Conservation (phyloP, 176 grass and related monocot genomes). For the Avena atlantica region DNA sequence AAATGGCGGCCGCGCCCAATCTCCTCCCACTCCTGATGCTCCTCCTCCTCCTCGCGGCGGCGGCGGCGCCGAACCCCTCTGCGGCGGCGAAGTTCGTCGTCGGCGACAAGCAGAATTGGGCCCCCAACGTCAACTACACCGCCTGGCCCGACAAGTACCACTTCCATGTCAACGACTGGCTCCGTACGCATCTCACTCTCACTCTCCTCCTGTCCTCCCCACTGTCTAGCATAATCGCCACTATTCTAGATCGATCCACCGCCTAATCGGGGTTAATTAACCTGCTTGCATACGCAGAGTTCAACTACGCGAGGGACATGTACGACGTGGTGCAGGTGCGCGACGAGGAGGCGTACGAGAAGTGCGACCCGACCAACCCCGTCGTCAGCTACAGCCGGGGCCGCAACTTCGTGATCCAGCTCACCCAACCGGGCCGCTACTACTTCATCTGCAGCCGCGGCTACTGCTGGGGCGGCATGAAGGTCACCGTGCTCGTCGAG, state of each 20-base stretch:
- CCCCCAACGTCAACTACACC: constrained; percentile 66
- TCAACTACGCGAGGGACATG: constrained; percentile 57
- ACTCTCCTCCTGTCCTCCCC: not conserved
- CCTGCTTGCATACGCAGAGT: constrained; percentile 39
- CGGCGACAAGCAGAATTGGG: constrained; percentile 50
- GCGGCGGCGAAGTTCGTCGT: constrained; percentile 44
- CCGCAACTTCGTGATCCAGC: constrained; percentile 53
- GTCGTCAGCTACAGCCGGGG: constrained; percentile 62
- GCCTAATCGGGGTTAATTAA: too few relatives aligned
- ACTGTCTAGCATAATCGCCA: not conserved
- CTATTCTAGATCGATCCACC: not conserved
- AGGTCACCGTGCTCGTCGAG: constrained; percentile 59
- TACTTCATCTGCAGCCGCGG: constrained; percentile 92
- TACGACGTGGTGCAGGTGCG: constrained; percentile 83
- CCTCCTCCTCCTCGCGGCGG: not conserved
- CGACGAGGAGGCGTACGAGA: constrained; percentile 54
- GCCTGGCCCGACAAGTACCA: constrained; percentile 60
- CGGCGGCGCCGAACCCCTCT: constrained; percentile 15
- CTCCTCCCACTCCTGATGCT: not conserved
- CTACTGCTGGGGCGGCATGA: constrained; percentile 77
- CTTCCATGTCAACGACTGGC: constrained; percentile 81
- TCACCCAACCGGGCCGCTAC: constrained; percentile 57
- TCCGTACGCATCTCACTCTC: constrained; percentile 42
- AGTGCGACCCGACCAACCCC: constrained; percentile 54
- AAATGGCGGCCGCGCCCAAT: constrained; percentile 24